Conservation (phyloP, 805 yeast species). For the Metschnikowia matae region DNA sequence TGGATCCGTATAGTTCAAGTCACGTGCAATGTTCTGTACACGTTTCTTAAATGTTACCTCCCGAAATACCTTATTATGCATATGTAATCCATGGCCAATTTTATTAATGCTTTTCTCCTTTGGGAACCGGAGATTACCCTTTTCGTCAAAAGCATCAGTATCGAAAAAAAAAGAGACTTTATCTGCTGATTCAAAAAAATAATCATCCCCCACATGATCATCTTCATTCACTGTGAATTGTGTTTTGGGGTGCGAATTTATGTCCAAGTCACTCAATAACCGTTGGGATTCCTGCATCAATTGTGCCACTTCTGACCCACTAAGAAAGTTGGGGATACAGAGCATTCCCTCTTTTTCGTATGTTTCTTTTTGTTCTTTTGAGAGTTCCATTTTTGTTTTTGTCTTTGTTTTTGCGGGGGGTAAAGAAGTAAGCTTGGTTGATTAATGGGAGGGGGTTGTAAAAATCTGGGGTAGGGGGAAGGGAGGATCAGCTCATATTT, state of each 20-base stretch:
- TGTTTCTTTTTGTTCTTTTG: slow-evolving; percentile 45
- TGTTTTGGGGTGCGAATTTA: slow-evolving; percentile 61
- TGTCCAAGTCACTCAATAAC: slow-evolving; percentile 48
- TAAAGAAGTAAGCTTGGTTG: too few relatives aligned
- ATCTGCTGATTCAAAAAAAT: slow-evolving; percentile 65
- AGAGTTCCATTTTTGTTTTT: slow-evolving; percentile 24
- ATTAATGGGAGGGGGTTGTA: too few relatives aligned
- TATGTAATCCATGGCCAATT: slow-evolving; percentile 75
- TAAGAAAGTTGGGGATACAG: slow-evolving; percentile 53
- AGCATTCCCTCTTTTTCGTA: slow-evolving; percentile 60
- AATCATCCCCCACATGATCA: slow-evolving; percentile 68
- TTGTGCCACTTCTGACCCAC: slow-evolving; percentile 33
- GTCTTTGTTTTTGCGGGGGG: too few relatives aligned
- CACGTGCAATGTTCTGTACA: slow-evolving; percentile 48
- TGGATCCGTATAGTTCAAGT: slow-evolving; percentile 57
- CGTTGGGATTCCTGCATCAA: slow-evolving; percentile 42
- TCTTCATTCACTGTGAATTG: slow-evolving; percentile 59
- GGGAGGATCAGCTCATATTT: too few relatives aligned
- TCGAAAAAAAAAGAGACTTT: slow-evolving; percentile 69
- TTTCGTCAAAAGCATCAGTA: slow-evolving; percentile 56
- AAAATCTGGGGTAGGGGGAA: too few relatives aligned
- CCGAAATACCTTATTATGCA: slow-evolving; percentile 46
- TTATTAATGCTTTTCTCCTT: slow-evolving; percentile 62
- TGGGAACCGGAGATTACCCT: slow-evolving; percentile 50
- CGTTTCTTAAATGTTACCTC: slow-evolving; percentile 48